Evolutionary conservation across 2,329 filamentous ascomycete genomes (phyloP).

Genomic region (Penicillium sp.): DNA sequence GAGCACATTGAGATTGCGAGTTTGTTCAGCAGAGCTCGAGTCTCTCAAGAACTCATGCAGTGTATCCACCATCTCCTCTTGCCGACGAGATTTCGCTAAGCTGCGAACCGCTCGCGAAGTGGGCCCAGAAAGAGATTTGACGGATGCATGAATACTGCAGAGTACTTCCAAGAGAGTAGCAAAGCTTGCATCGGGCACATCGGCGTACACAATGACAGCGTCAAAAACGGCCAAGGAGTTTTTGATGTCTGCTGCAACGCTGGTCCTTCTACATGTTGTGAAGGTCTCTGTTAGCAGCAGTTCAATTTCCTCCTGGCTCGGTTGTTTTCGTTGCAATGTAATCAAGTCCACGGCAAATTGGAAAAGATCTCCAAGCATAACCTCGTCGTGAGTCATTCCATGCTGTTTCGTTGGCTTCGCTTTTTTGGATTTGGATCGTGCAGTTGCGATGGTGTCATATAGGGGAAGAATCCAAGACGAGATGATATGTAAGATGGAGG

Average conservation of each 20-base stretch:
- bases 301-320: slow-evolving; percentile 38
- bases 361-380: slow-evolving; percentile 39
- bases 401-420: slow-evolving; percentile 34
- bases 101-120: slow-evolving; percentile 46
- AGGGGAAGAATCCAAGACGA: slow-evolving; percentile 42
- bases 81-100: slow-evolving; percentile 41
- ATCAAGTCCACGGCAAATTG: slow-evolving; percentile 46
- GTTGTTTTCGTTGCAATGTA: slow-evolving; percentile 43
- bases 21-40: slow-evolving; percentile 30
- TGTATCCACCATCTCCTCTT: slow-evolving; percentile 40
- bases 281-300: slow-evolving; percentile 40
- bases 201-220: slow-evolving; percentile 43
- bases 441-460: slow-evolving; percentile 38
- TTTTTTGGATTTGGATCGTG: slow-evolving; percentile 42
- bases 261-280: slow-evolving; percentile 43
- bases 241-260: slow-evolving; percentile 44
- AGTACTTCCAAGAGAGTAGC: slow-evolving; percentile 42
- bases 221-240: slow-evolving; percentile 45
- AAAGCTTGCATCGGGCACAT: slow-evolving; percentile 42
- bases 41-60: slow-evolving; percentile 40
- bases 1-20: slow-evolving; percentile 42
- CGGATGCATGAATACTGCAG: slow-evolving; percentile 47
- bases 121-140: slow-evolving; percentile 44
- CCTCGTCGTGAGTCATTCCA: slow-evolving; percentile 35
- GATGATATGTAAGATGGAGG: slow-evolving; percentile 42